These are phyloP conservation scores for Geranium incanum DNA, from an alignment of 441 rosid genomes.

Conservation along the genomic window DNA sequence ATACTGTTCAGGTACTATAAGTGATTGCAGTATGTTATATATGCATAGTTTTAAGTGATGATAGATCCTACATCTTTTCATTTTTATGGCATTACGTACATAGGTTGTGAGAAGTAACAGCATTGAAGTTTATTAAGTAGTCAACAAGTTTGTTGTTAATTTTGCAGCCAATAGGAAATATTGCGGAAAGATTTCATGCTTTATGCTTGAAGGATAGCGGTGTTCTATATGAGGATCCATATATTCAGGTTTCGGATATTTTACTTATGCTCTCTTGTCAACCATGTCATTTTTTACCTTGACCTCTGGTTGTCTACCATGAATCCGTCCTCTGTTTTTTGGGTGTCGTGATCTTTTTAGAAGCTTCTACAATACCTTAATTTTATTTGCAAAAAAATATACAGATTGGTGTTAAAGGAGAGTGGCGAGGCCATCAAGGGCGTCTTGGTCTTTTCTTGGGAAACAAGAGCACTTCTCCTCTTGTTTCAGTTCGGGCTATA, in stretches of 20 bases:
- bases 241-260: slow-evolving; percentile 60
- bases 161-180: slow-evolving; percentile 83
- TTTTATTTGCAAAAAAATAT: slow-evolving; percentile 16
- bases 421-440: slow-evolving; percentile 89
- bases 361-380: slow-evolving; percentile 18
- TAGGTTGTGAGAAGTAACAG: not conserved
- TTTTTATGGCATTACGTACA: not conserved
- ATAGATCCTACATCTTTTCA: not conserved
- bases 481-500: slow-evolving; percentile 70
- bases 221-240: slow-evolving; percentile 85
- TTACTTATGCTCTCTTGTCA: not conserved
- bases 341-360: not conserved
- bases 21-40: too few relatives aligned
- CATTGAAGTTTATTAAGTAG: not conserved
- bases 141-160: slow-evolving; percentile 1
- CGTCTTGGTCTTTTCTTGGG: slow-evolving; percentile 96
- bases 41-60: too few relatives aligned
- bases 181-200: slow-evolving; percentile 77
- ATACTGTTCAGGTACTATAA: slow-evolving; percentile 58
- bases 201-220: slow-evolving; percentile 96
- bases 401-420: slow-evolving; percentile 96
- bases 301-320: too few relatives aligned
- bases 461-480: slow-evolving; percentile 82
- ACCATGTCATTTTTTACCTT: too few relatives aligned
- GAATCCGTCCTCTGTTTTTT: too few relatives aligned